Evolutionary conservation across 1,284 basidiomycete species (phyloP), one percentile per base, ranked within the genome.

Genomic region (Tilletiaria anomala): DNA sequence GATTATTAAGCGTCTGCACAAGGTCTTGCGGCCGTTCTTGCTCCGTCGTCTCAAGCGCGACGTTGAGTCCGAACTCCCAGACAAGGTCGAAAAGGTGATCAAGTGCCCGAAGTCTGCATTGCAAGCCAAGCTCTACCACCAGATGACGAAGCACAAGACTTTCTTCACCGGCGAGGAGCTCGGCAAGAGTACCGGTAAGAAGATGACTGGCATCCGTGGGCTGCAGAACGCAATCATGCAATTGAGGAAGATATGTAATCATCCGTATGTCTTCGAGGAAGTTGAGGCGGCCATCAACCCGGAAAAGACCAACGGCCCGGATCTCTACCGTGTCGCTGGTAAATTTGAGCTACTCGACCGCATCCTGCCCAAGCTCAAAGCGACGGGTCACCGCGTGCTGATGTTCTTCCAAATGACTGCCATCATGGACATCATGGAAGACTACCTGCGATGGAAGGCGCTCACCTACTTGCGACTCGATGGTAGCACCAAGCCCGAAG

Each of bases 351-450:
- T 99, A n/a, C 75, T 97, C 17, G 82, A 82, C 58, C 79, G 89
- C 31, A 79, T 96, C 52, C 74, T 99, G 26, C 91, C 91, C 41
- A 97, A 96, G 70, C 81, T 97, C 58, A 94, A 94, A 61, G 72
- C 76, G 3, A 87, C 84, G 5, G 83, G 81, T 19, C 91, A 97
- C 73, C 80, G 89, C 65, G 87, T 89, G 58, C 78, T 97, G 48
- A 94, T 97, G 66, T 96, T 96, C 78, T 96, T 96, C 80, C 91
- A 97, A 70, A 96, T 96, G 91, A 96, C 91, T 79, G 66, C 88
- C 60, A 88, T 96, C 66, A 96, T 97, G 91, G 88, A 94, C 56
- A 94, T 97, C 68, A 91, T 97, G 78, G 88, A 93, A 65, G 93
- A 97, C 67, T 99, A 94, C 67, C 73, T 96, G 66, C 83, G 84